A percentile compares a stretch with the other conserved stretches of the same genome.
These are phyloP conservation scores for Colletotrichum zoysiae DNA, from an alignment of 2,329 filamentous ascomycete species.

Conservation along the genomic window DNA sequence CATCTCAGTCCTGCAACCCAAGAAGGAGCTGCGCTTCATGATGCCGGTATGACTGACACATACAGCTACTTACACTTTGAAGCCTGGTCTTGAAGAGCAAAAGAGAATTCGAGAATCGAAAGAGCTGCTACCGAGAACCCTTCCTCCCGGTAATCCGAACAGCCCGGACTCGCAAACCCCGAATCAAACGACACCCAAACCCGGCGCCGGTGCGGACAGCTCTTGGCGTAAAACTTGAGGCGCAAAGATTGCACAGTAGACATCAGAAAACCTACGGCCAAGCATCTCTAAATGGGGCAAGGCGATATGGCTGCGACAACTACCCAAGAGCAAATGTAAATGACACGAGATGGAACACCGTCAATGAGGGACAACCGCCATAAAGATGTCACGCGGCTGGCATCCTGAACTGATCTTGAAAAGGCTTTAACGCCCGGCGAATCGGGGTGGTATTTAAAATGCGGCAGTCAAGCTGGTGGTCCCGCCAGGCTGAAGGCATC, in stretches of 20 bases:
- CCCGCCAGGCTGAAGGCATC: not conserved
- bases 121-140: not conserved
- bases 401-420: not conserved
- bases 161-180: not conserved
- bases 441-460: not conserved
- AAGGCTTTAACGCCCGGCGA: not conserved
- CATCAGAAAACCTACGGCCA: not conserved
- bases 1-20: not conserved
- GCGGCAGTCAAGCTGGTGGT: not conserved
- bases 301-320: not conserved
- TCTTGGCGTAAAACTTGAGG: not conserved
- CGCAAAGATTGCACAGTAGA: too few species aligned
- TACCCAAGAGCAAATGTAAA: not conserved
- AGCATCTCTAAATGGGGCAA: not conserved
- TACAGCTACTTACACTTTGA: conserved; percentile 32
- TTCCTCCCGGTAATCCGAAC: not conserved
- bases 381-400: not conserved
- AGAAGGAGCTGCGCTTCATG: not conserved
- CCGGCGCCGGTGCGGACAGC: not conserved
- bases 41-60: conserved; percentile 1
- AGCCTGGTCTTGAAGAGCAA: conserved; percentile 33
- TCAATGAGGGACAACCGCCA: not conserved
- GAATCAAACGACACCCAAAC: conserved; percentile 8
- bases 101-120: conserved; percentile 20
- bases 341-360: not conserved